Conservation (phyloP, 169 alveolate genomes). For the Babesia microti region DNA sequence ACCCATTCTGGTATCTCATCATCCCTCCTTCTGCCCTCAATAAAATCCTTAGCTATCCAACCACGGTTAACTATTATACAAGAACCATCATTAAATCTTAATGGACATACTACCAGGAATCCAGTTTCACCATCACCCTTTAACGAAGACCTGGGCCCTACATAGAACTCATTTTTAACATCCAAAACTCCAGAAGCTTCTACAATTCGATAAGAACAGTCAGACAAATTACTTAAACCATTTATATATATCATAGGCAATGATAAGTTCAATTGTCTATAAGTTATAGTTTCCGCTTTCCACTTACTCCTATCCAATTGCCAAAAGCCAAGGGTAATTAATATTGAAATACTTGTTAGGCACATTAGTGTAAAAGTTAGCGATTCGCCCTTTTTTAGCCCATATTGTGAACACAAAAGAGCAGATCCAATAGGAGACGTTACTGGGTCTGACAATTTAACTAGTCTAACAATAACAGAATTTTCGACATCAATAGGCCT, state of each 20-base stretch:
- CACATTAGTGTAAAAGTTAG: conserved; percentile 7
- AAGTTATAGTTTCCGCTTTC: conserved; percentile 43
- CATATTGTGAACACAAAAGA: conserved; percentile 65
- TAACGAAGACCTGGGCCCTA: conserved; percentile 64
- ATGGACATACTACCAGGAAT: conserved; percentile 61
- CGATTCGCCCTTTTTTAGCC: conserved; percentile 65
- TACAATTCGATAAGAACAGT: conserved; percentile 26
- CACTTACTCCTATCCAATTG: conserved; percentile 61
- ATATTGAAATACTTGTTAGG: conserved; percentile 2
- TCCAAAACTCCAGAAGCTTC: conserved; percentile 68
- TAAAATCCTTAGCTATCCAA: conserved; percentile 43
- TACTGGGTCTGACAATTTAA: conserved; percentile 49
- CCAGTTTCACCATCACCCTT: conserved; percentile 45
- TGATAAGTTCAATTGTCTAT: conserved; percentile 8
- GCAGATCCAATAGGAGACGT: conserved; percentile 64
- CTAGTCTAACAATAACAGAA: conserved; percentile 61
- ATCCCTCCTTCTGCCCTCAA: conserved; percentile 18
- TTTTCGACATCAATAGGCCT: conserved; percentile 65
- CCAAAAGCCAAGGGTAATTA: conserved; percentile 63
- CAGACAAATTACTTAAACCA: conserved; percentile 5
- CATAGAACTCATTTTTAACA: conserved; percentile 53
- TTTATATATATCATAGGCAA: conserved; percentile 18
- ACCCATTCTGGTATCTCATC: conserved; percentile 62
- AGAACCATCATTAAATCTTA: conserved; percentile 64
- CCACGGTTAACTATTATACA: conserved; percentile 67